A percentile compares a stretch with the other conserved stretches of the same genome.
These are phyloP conservation scores for Fremontodendron californicum DNA, from an alignment of 345 rosid genomes.

Conservation along the genomic window DNA sequence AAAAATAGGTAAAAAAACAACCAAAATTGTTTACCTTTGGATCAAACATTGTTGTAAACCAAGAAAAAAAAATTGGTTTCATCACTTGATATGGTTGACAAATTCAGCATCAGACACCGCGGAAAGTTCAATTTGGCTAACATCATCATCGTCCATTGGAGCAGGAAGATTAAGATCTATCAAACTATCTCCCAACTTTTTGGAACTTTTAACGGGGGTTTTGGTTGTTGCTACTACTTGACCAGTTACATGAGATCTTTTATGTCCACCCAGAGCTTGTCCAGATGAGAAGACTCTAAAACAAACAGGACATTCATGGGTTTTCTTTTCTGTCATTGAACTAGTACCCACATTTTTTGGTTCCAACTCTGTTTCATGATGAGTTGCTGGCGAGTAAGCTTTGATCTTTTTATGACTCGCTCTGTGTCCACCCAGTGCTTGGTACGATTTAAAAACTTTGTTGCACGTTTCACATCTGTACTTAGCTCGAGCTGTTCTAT, in stretches of 20 bases:
- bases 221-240: constrained; percentile 20
- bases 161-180: constrained; percentile 97
- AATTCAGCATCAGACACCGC: constrained; percentile 65
- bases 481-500: constrained; percentile 37
- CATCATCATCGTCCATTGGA: constrained; percentile 64
- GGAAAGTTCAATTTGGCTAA: constrained; percentile 59
- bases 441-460: constrained; percentile 79
- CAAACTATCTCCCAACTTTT: constrained; percentile 33
- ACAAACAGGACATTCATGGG: constrained; percentile 84
- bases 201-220: constrained; percentile 24
- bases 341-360: constrained; percentile 36
- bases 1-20: constrained; percentile 30
- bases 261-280: constrained; percentile 99
- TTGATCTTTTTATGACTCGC: constrained; percentile 84
- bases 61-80: background rate
- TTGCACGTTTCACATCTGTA: constrained; percentile 84
- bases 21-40: constrained; percentile 40
- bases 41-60: constrained; percentile 26
- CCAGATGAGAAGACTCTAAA: constrained; percentile 77
- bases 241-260: constrained; percentile 69
- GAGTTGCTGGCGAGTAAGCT: constrained; percentile 21
- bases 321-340: constrained; percentile 33
- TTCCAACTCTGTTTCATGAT: constrained; percentile 22
- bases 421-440: constrained; percentile 87
- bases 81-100: background rate